Evolutionary conservation across 2,329 filamentous ascomycete genomes (phyloP), one percentile per base, ranked within the genome.

Genomic region (Akanthomyces muscarius): DNA sequence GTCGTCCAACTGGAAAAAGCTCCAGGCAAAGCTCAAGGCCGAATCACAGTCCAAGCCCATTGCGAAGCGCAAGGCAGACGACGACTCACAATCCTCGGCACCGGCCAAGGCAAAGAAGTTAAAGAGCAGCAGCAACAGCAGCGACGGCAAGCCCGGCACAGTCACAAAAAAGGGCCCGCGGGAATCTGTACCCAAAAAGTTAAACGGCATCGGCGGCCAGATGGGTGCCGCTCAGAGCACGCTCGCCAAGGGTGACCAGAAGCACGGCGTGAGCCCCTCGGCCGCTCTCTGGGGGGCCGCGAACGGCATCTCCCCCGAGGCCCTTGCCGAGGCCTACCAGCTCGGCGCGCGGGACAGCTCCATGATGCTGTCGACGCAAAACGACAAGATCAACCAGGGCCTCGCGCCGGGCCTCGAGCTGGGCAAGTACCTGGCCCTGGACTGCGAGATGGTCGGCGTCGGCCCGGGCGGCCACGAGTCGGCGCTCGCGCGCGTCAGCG

Each of bases 371-470:
- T 74, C 76, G 18, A 74, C 79, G 13, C 74, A 73, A 28, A 75
- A 81, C 45, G 81, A 82, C 56, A 82, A 80, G 51, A 78, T 88
- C 65, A 91, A 91, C 70, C 83, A 85, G 51, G 89, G 89, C 0
- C 78, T 86, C 4, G 82, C 84, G 1, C 74, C 79, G 28, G 85
- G 82, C 6, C 77, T 89, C 42, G 85, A 92, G 60, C 79, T 93
- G 23, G 95, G 94, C 58, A 96, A 95, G 81, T 99, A 96, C 74
- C 79, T 99, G 48, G 90, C 91, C 23, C 86, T 99, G 53, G 95
- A 99, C 78, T 99, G 95, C 75, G 95, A 99, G 78, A 99, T 99
- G 95, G 95, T 99, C 30, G 95, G 94, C 54, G 86, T 96, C 14
- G 90, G 89, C 0, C 84, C 85, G 1, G 86, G 86, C 57, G 84